phyloP scores from a whole-genome alignment of 495 filamentous ascomycete species.

The Parathielavia hyrcaniae region DNA sequence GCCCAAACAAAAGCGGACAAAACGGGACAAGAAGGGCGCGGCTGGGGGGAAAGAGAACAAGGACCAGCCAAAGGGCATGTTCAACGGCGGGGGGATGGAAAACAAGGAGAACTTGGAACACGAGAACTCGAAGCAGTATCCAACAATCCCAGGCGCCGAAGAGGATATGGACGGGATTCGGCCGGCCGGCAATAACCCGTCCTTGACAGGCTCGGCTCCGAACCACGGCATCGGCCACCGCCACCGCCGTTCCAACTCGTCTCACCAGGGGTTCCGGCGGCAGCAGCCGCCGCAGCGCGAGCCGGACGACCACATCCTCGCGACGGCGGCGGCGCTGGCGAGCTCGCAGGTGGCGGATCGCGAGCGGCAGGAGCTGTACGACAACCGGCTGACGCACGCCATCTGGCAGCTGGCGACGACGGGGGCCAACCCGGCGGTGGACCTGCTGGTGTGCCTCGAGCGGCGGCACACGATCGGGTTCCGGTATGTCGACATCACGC shows the following conservation, averaged over 20 bases:
- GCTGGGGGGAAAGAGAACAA: slow-evolving; percentile 20
- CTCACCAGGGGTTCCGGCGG: slow-evolving; percentile 21
- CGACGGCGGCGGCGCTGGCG: slow-evolving; percentile 39
- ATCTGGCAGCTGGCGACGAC: slow-evolving; percentile 95
- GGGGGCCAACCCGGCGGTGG: slow-evolving; percentile 87
- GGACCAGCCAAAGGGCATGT: slow-evolving; percentile 35
- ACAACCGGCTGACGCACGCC: slow-evolving; percentile 76
- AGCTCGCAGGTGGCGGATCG: slow-evolving; percentile 45
- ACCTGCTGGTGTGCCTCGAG: slow-evolving; percentile 88
- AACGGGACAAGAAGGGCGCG: slow-evolving; percentile 50
- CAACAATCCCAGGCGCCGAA: slow-evolving; percentile 22
- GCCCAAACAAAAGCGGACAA: slow-evolving; percentile 50
- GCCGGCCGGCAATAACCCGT: slow-evolving; percentile 27
- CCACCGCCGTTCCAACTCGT: slow-evolving; percentile 30
- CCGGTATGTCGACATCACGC: slow-evolving; percentile 90
- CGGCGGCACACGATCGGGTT: slow-evolving; percentile 89
- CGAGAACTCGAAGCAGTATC: slow-evolving; percentile 21
- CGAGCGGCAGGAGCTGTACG: slow-evolving; percentile 74
- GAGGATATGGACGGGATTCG: slow-evolving; percentile 38
- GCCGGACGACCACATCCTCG: slow-evolving; percentile 37
- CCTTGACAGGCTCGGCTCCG: slow-evolving; percentile 24
- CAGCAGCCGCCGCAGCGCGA: neutral
- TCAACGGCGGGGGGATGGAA: slow-evolving; percentile 23
- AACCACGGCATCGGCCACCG: slow-evolving; percentile 24
- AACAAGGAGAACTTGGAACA: slow-evolving; percentile 42